These are phyloP conservation scores for Letharia columbiana DNA, from an alignment of 495 filamentous ascomycete genomes.

Conservation along the genomic window DNA sequence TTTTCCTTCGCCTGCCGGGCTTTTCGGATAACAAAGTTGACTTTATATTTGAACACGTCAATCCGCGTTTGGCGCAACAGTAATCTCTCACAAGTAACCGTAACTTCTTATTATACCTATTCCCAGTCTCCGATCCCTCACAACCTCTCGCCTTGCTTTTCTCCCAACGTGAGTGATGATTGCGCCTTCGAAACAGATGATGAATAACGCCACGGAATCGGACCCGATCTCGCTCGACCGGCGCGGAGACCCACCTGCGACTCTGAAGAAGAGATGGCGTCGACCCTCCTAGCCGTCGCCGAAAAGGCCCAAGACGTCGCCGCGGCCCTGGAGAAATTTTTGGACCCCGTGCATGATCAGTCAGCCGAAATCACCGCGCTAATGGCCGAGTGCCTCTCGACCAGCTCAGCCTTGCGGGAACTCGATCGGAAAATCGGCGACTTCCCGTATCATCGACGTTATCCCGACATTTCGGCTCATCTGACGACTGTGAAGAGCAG, in stretches of 20 bases:
- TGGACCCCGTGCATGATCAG: conserved; percentile 43
- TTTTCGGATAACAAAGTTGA: neutral
- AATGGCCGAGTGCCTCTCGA: conserved; percentile 47
- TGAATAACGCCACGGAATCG: neutral
- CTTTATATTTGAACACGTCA: conserved; percentile 23
- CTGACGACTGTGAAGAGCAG: conserved; percentile 39
- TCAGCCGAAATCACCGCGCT: conserved; percentile 46
- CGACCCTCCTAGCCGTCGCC: conserved; percentile 38
- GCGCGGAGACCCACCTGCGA: neutral
- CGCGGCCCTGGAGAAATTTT: conserved; percentile 43
- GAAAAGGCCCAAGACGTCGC: conserved; percentile 47
- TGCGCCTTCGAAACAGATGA: neutral
- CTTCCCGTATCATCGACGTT: conserved; percentile 31
- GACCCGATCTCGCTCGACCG: neutral
- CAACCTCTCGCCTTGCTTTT: neutral
- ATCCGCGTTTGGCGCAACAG: conserved; percentile 24
- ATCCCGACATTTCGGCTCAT: conserved; percentile 35
- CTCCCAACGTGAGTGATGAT: neutral
- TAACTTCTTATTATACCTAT: no score
- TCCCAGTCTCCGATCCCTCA: no score
- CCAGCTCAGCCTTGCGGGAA: conserved; percentile 42
- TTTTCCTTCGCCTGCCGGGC: neutral
- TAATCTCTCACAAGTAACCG: neutral
- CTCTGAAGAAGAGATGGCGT: conserved; percentile 32
- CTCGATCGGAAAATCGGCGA: conserved; percentile 36